Evolutionary conservation across 805 yeast genomes (phyloP).

Genomic region (Monosporozyma yasuniensis): DNA sequence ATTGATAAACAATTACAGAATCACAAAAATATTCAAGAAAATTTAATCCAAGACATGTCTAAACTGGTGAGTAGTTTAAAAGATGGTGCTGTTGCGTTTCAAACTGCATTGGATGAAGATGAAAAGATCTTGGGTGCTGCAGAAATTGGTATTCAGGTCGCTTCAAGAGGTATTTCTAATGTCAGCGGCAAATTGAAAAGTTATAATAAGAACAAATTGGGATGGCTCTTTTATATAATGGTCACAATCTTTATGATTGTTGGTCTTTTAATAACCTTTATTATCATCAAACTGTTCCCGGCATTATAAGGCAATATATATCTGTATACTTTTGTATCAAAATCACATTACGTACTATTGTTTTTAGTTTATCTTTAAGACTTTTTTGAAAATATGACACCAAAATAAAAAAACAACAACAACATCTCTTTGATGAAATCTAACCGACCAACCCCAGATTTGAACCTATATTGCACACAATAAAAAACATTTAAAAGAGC

Average conservation of each 20-base stretch:
- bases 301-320: constrained; percentile 20
- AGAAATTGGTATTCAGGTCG: constrained; percentile 34
- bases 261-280: constrained; percentile 28
- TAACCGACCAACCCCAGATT: too few species aligned
- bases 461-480: too few species aligned
- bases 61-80: constrained; percentile 31
- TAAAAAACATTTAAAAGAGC: background rate
- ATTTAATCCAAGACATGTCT: constrained; percentile 32
- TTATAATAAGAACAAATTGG: constrained; percentile 26
- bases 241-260: constrained; percentile 20
- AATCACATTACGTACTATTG: too few species aligned
- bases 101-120: constrained; percentile 33
- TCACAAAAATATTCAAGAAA: constrained; percentile 33
- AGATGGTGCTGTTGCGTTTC: constrained; percentile 35
- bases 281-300: constrained; percentile 33
- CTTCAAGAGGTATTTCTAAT: constrained; percentile 30
- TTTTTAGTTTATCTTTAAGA: too few species aligned
- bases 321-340: too few species aligned
- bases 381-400: too few species aligned
- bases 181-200: constrained; percentile 26
- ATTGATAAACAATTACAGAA: constrained; percentile 31
- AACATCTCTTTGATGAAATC: too few species aligned
- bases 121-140: constrained; percentile 34
- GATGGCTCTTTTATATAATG: constrained; percentile 25
- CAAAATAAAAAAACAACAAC: too few species aligned